A percentile compares a stretch with the other conserved stretches of the same genome.
Conservation (phyloP, 2,329 filamentous ascomycete genomes). For the Geosmithia morbida region DNA sequence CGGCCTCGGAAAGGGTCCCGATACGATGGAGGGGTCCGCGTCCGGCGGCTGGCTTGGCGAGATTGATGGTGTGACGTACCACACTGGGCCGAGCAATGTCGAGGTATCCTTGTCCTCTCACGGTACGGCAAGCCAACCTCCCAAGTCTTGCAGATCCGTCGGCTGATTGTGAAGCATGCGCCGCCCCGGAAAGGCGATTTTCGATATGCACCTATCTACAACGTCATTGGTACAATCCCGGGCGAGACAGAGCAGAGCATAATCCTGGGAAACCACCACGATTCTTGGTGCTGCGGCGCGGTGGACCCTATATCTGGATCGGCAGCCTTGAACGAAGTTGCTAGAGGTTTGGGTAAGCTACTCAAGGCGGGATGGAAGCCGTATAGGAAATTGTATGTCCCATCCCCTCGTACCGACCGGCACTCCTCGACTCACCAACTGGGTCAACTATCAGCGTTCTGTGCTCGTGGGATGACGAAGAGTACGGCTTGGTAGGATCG, state of each 20-base stretch:
- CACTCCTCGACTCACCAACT: background rate
- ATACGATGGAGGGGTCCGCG: background rate
- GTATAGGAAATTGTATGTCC: background rate
- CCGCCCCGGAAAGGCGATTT: slow-evolving; percentile 3
- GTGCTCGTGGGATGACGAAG: slow-evolving; percentile 48
- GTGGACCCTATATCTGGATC: slow-evolving; percentile 60
- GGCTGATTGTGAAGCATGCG: slow-evolving; percentile 10
- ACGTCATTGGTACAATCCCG: slow-evolving; percentile 59
- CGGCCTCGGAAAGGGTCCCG: slow-evolving; percentile 33
- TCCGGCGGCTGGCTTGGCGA: slow-evolving; percentile 30
- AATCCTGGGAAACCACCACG: slow-evolving; percentile 57
- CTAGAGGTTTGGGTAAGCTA: slow-evolving; percentile 50
- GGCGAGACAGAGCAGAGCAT: slow-evolving; percentile 56
- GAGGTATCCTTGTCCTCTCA: slow-evolving; percentile 43
- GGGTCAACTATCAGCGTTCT: slow-evolving; percentile 36
- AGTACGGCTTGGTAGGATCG: slow-evolving; percentile 57
- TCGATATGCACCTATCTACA: slow-evolving; percentile 13
- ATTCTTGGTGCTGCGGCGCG: slow-evolving; percentile 62
- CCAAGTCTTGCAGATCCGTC: too few relatives aligned
- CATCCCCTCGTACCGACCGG: too few relatives aligned
- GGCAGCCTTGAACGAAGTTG: slow-evolving; percentile 54
- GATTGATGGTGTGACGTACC: slow-evolving; percentile 3
- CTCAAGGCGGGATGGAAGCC: slow-evolving; percentile 53
- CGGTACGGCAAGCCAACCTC: slow-evolving; percentile 37
- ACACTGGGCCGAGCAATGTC: slow-evolving; percentile 10